Evolutionary conservation across 495 filamentous ascomycete species (phyloP).

Genomic region (Hypoxylon lenormandii): DNA sequence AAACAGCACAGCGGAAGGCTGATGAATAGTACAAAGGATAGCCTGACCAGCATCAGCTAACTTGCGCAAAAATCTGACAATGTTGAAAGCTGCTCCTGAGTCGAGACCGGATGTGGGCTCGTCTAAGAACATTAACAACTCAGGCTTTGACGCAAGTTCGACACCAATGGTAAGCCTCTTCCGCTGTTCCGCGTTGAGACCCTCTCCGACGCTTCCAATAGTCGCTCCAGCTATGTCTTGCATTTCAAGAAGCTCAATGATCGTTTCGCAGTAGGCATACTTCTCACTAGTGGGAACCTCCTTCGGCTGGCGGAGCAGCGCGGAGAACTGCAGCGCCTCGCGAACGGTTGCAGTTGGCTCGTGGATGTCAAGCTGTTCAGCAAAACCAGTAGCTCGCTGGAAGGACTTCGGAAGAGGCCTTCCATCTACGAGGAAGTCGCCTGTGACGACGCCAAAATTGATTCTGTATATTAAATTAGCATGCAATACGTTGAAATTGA

Average conservation of each 20-base stretch:
- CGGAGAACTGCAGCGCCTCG: conserved; percentile 76
- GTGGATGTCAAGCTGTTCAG: conserved; percentile 87
- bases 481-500: conserved; percentile 55
- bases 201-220: conserved; percentile 78
- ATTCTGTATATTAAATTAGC: conserved; percentile 30
- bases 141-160: conserved; percentile 80
- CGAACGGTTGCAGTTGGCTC: conserved; percentile 79
- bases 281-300: conserved; percentile 71
- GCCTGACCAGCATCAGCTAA: conserved; percentile 75
- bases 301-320: conserved; percentile 76
- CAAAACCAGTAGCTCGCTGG: conserved; percentile 85
- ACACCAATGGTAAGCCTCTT: conserved; percentile 82
- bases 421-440: conserved; percentile 77
- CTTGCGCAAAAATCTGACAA: conserved; percentile 73
- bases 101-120: conserved; percentile 80
- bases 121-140: conserved; percentile 78
- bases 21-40: conserved; percentile 79
- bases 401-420: conserved; percentile 74
- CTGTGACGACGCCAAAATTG: conserved; percentile 54
- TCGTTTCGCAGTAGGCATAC: conserved; percentile 77
- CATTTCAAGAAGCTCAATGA: conserved; percentile 83
- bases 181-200: conserved; percentile 83
- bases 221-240: conserved; percentile 78
- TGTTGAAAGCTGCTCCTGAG: conserved; percentile 71
- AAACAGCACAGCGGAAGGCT: conserved; percentile 78